Evolutionary conservation across 2,329 filamentous ascomycete species (phyloP).

Genomic region (Metarhizium robertsii): DNA sequence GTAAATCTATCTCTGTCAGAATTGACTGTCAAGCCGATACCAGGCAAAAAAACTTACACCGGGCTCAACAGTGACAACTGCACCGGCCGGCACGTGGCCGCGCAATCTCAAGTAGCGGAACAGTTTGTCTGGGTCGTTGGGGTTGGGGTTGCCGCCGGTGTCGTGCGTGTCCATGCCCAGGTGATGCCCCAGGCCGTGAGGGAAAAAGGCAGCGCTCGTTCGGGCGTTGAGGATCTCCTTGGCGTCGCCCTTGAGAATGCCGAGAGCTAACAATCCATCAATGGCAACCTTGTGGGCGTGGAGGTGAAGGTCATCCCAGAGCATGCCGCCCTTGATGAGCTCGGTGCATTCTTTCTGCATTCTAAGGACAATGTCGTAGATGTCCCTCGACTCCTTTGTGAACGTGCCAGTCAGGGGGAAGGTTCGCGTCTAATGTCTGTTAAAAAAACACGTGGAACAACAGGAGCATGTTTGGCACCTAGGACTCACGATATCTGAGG

Average conservation of each 20-base stretch:
- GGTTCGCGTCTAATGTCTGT: conserved; percentile 56
- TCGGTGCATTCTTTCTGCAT: conserved; percentile 79
- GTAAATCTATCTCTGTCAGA: conserved; percentile 52
- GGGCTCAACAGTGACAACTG: conserved; percentile 90
- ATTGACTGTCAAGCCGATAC: too few species aligned
- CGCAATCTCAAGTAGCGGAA: conserved; percentile 82
- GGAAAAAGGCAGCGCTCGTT: conserved; percentile 85
- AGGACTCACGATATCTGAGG: conserved; percentile 49
- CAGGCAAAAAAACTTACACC: conserved; percentile 48
- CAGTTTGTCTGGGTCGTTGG: conserved; percentile 69
- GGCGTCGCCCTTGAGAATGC: conserved; percentile 59
- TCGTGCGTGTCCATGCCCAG: conserved; percentile 92
- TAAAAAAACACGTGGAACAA: background rate
- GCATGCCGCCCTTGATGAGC: conserved; percentile 61
- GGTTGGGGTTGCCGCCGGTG: conserved; percentile 68
- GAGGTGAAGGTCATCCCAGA: conserved; percentile 75
- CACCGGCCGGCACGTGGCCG: conserved; percentile 63
- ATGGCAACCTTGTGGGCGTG: conserved; percentile 76
- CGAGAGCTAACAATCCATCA: conserved; percentile 64
- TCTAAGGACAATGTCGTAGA: conserved; percentile 74
- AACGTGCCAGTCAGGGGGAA: conserved; percentile 73
- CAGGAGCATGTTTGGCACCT: background rate
- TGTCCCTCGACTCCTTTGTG: conserved; percentile 57
- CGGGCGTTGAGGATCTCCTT: conserved; percentile 68
- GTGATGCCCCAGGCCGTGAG: conserved; percentile 85